These are phyloP conservation scores for Schoenoplectus triqueter DNA, from an alignment of 202 grass and related monocot species.

Conservation along the genomic window DNA sequence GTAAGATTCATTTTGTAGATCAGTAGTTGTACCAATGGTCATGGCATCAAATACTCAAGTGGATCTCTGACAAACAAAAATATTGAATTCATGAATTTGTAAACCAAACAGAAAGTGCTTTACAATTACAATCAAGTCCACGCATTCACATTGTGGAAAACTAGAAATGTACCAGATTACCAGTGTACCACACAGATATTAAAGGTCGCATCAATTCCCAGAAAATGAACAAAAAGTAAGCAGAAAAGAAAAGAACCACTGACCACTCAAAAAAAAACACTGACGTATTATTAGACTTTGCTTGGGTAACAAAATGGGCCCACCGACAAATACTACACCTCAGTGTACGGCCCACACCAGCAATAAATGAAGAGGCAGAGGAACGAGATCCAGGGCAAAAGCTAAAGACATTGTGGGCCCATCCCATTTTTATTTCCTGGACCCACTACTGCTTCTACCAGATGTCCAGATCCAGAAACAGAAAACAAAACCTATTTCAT, in stretches of 20 bases:
- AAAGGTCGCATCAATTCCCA: conserved; percentile 21
- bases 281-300: not conserved
- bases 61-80: not conserved
- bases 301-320: not conserved
- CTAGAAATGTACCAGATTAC: not conserved
- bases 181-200: not conserved
- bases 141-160: not conserved
- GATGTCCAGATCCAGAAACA: not conserved
- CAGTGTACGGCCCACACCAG: conserved; percentile 17
- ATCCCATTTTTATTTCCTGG: conserved; percentile 12
- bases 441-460: not conserved
- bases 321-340: not conserved
- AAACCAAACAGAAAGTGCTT: not conserved
- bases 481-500: not conserved
- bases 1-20: too few species aligned
- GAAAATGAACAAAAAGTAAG: not conserved
- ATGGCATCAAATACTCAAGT: not conserved
- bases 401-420: not conserved
- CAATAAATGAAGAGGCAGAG: not conserved
- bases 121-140: not conserved
- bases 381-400: not conserved
- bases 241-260: not conserved
- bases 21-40: not conserved
- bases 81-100: not conserved
- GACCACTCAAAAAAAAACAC: not conserved